phyloP scores from a whole-genome alignment of 805 yeast genomes.

The Clavispora carvajalis region DNA sequence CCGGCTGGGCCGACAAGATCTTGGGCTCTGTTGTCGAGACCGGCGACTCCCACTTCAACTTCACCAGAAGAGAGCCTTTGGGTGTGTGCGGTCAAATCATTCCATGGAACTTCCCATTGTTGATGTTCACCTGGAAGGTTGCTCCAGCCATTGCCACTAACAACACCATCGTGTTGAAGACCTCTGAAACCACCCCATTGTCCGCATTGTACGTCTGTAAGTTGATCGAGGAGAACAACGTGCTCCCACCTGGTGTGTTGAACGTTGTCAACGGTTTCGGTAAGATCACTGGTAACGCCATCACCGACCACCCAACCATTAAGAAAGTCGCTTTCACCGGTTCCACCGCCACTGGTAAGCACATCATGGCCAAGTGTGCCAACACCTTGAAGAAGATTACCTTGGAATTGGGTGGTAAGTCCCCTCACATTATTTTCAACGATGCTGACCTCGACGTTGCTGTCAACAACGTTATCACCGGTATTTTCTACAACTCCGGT shows the following conservation, averaged over 20 bases:
- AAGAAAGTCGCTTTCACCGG: conserved; percentile 95
- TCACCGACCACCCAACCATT: conserved; percentile 71
- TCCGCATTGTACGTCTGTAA: conserved; percentile 74
- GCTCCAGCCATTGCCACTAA: conserved; percentile 93
- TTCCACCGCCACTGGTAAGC: conserved; percentile 85
- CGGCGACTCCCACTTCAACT: conserved; percentile 66
- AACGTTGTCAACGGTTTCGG: conserved; percentile 88
- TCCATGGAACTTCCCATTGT: conserved; percentile 95
- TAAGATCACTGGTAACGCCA: conserved; percentile 74
- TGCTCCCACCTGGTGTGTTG: conserved; percentile 80
- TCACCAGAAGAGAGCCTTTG: conserved; percentile 81
- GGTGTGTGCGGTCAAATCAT: conserved; percentile 96
- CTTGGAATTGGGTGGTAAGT: conserved; percentile 94
- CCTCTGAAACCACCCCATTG: conserved; percentile 90
- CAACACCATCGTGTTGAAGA: conserved; percentile 80
- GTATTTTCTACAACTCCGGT: conserved; percentile 92
- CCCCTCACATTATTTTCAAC: conserved; percentile 83
- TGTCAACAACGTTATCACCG: conserved; percentile 67
- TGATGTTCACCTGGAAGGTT: conserved; percentile 92
- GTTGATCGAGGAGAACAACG: conserved; percentile 73
- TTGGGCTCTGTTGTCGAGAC: conserved; percentile 73
- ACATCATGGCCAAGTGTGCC: conserved; percentile 77
- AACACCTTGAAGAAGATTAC: conserved; percentile 80
- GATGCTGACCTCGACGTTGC: conserved; percentile 80
- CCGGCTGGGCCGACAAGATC: conserved; percentile 88